A percentile compares a stretch with the other conserved stretches of the same genome.
These are phyloP conservation scores for Pterula multifida DNA, from an alignment of 1,284 basidiomycete genomes.

Conservation along the genomic window DNA sequence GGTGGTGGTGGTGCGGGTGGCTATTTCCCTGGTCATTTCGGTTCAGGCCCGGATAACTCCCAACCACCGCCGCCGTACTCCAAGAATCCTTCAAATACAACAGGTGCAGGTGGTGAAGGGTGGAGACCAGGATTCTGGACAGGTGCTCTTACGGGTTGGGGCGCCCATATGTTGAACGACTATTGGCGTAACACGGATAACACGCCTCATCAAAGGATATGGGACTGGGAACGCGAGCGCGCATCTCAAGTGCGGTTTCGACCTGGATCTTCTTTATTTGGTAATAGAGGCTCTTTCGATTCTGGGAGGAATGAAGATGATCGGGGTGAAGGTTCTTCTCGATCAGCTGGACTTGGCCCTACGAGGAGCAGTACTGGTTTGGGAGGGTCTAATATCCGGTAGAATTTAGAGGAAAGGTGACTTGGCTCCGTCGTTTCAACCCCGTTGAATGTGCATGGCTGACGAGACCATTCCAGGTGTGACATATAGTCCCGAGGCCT, in stretches of 20 bases:
- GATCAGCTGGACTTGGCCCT: conserved; percentile 31
- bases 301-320: conserved; percentile 25
- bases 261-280: conserved; percentile 18
- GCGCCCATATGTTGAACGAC: conserved; percentile 42
- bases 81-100: conserved; percentile 20
- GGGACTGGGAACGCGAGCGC: conserved; percentile 43
- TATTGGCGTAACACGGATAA: conserved; percentile 13
- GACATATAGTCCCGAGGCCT: not conserved
- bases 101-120: conserved; percentile 18
- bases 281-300: conserved; percentile 9
- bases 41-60: conserved; percentile 22
- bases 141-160: conserved; percentile 59
- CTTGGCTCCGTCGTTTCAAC: too few species aligned
- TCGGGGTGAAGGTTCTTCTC: conserved; percentile 58
- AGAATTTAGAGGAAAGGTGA: too few species aligned
- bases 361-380: conserved; percentile 60
- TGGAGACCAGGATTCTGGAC: conserved; percentile 74
- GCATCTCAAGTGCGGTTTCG: conserved; percentile 12
- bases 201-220: conserved; percentile 11
- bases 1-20: conserved; percentile 17
- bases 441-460: too few species aligned
- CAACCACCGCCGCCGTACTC: conserved; percentile 74
- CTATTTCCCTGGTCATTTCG: conserved; percentile 36
- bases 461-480: not conserved
- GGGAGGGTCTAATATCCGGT: conserved; percentile 54